Evolutionary conservation across 345 rosid genomes (phyloP).

Genomic region (Syzygium jambos): DNA sequence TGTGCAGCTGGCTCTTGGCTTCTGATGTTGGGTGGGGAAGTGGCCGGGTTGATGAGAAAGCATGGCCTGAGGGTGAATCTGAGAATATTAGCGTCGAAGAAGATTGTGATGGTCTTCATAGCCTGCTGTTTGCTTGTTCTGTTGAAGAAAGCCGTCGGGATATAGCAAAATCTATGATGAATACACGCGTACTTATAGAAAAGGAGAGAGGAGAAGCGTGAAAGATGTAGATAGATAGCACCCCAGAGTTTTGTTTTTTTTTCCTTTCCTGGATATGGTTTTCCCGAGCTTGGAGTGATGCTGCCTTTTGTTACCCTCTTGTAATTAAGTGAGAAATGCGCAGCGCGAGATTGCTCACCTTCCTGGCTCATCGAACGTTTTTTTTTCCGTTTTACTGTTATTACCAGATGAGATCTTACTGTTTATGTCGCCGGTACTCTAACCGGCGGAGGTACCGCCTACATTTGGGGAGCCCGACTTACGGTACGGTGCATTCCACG

Average conservation of each 20-base stretch:
- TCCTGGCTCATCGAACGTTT: background rate
- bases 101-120: conserved; percentile 43
- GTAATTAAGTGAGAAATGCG: background rate
- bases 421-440: background rate
- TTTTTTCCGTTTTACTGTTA: background rate
- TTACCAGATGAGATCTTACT: background rate
- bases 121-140: conserved; percentile 27
- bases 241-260: background rate
- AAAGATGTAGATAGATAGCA: background rate
- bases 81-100: conserved; percentile 75
- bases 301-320: background rate
- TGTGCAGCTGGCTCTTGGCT: conserved; percentile 39
- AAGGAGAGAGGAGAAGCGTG: background rate
- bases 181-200: background rate
- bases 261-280: background rate
- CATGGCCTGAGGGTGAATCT: conserved; percentile 60
- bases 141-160: conserved; percentile 31
- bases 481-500: background rate
- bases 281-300: background rate
- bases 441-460: background rate
- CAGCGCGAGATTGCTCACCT: background rate
- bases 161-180: conserved; percentile 9
- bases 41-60: conserved; percentile 48
- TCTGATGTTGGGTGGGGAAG: conserved; percentile 21
- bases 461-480: background rate